phyloP scores from a whole-genome alignment of 2,329 filamentous ascomycete genomes.

The Clonostachys chloroleuca region DNA sequence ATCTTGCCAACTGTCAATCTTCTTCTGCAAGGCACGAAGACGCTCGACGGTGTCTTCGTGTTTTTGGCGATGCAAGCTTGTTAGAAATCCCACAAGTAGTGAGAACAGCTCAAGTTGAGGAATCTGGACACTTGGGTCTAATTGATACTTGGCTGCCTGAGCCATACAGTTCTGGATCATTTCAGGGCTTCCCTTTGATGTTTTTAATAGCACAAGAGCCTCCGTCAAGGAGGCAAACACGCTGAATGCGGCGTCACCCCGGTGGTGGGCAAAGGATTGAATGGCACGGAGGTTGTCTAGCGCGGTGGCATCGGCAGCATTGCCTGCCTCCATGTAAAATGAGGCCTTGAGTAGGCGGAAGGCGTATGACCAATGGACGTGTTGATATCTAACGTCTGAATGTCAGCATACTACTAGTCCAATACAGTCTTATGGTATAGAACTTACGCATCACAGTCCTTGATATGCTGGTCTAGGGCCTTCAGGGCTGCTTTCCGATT shows the following conservation, averaged over 20 bases:
- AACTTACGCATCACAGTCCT: conserved; percentile 60
- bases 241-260: conserved; percentile 59
- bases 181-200: conserved; percentile 59
- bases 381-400: conserved; percentile 47
- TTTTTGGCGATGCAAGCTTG: conserved; percentile 60
- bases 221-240: conserved; percentile 65
- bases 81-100: conserved; percentile 65
- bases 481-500: conserved; percentile 71
- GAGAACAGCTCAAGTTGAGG: conserved; percentile 64
- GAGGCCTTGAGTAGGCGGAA: conserved; percentile 71
- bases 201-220: conserved; percentile 63
- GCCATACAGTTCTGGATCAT: conserved; percentile 70
- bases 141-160: conserved; percentile 67
- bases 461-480: conserved; percentile 63
- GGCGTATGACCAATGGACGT: conserved; percentile 70
- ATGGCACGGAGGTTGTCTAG: conserved; percentile 68
- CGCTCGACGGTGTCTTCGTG: conserved; percentile 55
- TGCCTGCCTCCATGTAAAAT: conserved; percentile 59
- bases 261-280: conserved; percentile 50
- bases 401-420: not conserved
- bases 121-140: conserved; percentile 58
- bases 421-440: not conserved
- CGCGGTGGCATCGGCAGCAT: conserved; percentile 55
- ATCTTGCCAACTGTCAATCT: conserved; percentile 52
- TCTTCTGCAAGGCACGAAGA: conserved; percentile 55